A percentile compares a stretch with the other conserved stretches of the same genome.
Conservation (phyloP, 2,329 filamentous ascomycete genomes). For the Sporothrix globosa region DNA sequence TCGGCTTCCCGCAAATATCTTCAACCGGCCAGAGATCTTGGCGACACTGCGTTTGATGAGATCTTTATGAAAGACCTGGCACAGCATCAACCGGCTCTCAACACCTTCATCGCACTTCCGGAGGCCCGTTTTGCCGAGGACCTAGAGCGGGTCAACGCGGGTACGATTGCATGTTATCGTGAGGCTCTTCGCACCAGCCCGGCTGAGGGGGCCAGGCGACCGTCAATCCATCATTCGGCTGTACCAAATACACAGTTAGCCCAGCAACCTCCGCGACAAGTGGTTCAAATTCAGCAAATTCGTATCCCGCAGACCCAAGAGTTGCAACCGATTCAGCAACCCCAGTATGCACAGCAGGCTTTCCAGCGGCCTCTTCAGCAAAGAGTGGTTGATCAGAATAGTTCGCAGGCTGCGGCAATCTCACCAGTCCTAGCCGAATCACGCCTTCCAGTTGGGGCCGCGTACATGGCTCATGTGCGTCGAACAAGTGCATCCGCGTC, state of each 20-base stretch:
- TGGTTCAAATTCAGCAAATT: too few relatives aligned
- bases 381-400: neutral
- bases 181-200: neutral
- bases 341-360: neutral
- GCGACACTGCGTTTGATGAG: conserved; percentile 33
- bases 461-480: neutral
- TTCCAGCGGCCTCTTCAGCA: neutral
- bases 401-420: neutral
- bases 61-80: conserved; percentile 39
- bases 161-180: conserved; percentile 32
- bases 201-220: neutral
- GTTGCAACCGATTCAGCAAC: neutral
- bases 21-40: conserved; percentile 36
- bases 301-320: neutral
- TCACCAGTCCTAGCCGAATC: neutral
- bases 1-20: conserved; percentile 40
- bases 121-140: conserved; percentile 1
- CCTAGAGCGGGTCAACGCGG: conserved; percentile 35
- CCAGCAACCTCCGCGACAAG: neutral
- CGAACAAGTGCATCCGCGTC: neutral
- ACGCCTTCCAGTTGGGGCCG: neutral
- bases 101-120: neutral
- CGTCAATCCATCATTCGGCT: neutral
- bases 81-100: neutral
- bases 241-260: neutral